phyloP scores from a whole-genome alignment of 2,329 filamentous ascomycete species.

The Venturia carpophila region DNA sequence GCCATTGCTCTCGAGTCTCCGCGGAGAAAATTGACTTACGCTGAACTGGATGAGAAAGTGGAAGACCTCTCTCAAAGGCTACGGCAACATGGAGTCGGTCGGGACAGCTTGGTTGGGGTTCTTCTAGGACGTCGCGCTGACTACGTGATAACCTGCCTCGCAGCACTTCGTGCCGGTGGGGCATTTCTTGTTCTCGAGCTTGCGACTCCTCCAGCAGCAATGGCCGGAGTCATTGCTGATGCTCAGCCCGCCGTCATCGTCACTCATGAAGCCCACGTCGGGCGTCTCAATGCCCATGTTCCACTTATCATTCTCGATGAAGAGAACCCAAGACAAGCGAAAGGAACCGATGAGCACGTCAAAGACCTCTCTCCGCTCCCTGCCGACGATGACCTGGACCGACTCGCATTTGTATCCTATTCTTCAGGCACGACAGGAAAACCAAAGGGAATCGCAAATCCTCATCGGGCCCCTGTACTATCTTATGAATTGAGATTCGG shows the following conservation, averaged over 20 bases:
- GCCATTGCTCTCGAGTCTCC: constrained; percentile 67
- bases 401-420: constrained; percentile 72
- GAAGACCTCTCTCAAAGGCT: constrained; percentile 57
- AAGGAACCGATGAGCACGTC: constrained; percentile 30
- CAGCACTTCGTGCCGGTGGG: constrained; percentile 68
- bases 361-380: constrained; percentile 45
- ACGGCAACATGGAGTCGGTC: constrained; percentile 58
- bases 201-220: constrained; percentile 65
- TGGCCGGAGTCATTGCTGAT: constrained; percentile 71
- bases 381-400: constrained; percentile 60
- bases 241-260: constrained; percentile 63
- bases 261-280: constrained; percentile 56
- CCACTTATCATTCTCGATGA: constrained; percentile 60
- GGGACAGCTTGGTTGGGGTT: constrained; percentile 67
- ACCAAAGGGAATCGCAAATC: constrained; percentile 76
- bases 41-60: constrained; percentile 61
- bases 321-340: neutral
- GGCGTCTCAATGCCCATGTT: constrained; percentile 55
- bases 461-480: constrained; percentile 63
- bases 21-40: constrained; percentile 58
- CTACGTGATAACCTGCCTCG: constrained; percentile 72
- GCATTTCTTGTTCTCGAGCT: constrained; percentile 75
- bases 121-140: constrained; percentile 67
- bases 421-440: constrained; percentile 70
- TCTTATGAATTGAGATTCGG: constrained; percentile 68